Conservation (phyloP, 2,329 filamentous ascomycete species). For the Fusarium tricinctum region DNA sequence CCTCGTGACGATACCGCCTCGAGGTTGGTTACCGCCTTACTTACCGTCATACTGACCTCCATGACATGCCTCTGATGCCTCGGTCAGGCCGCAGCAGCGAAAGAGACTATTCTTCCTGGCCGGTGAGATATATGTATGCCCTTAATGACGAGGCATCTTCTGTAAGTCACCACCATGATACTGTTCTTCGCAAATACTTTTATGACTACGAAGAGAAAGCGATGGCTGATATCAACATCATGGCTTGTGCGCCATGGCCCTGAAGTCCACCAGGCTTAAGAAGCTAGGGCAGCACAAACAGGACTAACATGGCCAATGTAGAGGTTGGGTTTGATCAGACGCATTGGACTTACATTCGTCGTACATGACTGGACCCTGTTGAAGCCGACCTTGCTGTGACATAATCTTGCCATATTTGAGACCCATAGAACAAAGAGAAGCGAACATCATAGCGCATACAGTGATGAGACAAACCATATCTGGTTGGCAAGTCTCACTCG, state of each 20-base stretch:
- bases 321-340: not conserved
- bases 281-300: not conserved
- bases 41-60: conserved; percentile 2
- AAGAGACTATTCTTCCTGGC: not conserved
- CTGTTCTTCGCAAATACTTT: not conserved
- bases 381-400: no score
- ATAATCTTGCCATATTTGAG: not conserved
- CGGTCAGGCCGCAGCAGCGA: not conserved
- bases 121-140: not conserved
- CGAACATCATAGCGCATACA: not conserved
- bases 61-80: not conserved
- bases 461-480: not conserved
- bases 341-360: not conserved
- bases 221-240: not conserved
- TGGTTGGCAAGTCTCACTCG: not conserved
- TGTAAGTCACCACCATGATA: not conserved
- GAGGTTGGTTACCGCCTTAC: conserved; percentile 15
- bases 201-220: not conserved
- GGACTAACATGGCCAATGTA: not conserved
- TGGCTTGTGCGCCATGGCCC: not conserved
- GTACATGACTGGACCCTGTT: not conserved
- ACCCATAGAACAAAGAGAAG: not conserved
- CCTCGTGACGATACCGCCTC: conserved; percentile 21
- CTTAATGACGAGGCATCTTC: not conserved
- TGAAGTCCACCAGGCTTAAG: not conserved